Percentiles rank a stretch among this genome's conserved stretches.
Evolutionary conservation across 2,329 filamentous ascomycete genomes (phyloP).

Genomic region (Aspergillus sp.): DNA sequence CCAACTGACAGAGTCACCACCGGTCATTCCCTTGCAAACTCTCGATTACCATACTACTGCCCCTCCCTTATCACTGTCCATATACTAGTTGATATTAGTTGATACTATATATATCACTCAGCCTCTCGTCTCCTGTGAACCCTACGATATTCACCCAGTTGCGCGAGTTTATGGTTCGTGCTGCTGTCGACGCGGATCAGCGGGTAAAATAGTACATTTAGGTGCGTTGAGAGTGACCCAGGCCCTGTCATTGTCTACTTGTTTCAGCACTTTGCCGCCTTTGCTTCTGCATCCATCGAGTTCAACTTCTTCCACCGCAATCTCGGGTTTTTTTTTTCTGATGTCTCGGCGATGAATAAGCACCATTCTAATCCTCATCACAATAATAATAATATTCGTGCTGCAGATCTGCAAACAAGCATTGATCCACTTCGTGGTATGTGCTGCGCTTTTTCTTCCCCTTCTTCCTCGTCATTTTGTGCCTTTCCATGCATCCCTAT

Average conservation of each 20-base stretch:
- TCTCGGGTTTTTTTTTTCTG: slow-evolving; percentile 5
- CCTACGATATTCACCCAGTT: neutral
- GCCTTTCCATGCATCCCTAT: slow-evolving; percentile 5
- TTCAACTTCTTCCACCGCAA: slow-evolving; percentile 17
- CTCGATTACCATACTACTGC: neutral
- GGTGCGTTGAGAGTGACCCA: neutral
- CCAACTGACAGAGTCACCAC: neutral
- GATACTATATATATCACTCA: neutral
- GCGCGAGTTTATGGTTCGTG: neutral
- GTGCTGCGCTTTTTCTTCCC: slow-evolving; percentile 18
- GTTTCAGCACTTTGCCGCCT: neutral
- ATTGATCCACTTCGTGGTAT: slow-evolving; percentile 31
- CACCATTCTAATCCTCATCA: slow-evolving; percentile 14
- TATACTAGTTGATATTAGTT: neutral
- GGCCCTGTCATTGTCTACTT: slow-evolving; percentile 11
- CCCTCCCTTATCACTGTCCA: neutral
- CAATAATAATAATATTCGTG: slow-evolving; percentile 17
- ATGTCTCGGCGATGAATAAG: slow-evolving; percentile 31
- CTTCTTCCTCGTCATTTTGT: neutral
- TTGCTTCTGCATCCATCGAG: slow-evolving; percentile 8
- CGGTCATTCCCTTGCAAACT: neutral
- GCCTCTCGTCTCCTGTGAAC: neutral
- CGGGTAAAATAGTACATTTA: neutral
- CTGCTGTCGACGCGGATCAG: neutral
- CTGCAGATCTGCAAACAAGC: slow-evolving; percentile 31